phyloP scores from a whole-genome alignment of 495 filamentous ascomycete genomes.

The Poronia punctata region DNA sequence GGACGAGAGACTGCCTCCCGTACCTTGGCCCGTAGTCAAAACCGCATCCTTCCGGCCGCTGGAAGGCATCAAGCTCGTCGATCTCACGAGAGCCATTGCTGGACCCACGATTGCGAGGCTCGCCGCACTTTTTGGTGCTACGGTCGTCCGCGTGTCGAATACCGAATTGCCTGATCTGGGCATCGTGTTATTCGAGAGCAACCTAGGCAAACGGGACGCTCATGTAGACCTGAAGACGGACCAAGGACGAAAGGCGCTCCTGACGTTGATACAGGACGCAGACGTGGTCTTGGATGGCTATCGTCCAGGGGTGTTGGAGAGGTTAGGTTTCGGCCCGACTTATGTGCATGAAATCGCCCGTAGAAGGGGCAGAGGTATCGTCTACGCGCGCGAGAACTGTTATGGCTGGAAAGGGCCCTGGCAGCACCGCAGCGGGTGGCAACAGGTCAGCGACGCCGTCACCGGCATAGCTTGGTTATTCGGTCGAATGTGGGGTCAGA shows the following conservation, averaged over 20 bases:
- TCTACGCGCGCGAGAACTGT: conserved; percentile 50
- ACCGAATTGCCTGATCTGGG: conserved; percentile 44
- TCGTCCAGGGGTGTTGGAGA: conserved; percentile 43
- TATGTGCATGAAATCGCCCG: conserved; percentile 44
- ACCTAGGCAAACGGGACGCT: conserved; percentile 52
- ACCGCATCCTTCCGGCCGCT: conserved; percentile 39
- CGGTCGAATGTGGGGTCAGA: conserved; percentile 50
- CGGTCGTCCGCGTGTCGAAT: conserved; percentile 54
- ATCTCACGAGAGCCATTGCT: conserved; percentile 56
- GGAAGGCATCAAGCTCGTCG: conserved; percentile 53
- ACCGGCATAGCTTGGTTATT: conserved; percentile 49
- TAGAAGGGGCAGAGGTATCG: conserved; percentile 38
- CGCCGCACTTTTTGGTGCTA: conserved; percentile 53
- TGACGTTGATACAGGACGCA: conserved; percentile 40
- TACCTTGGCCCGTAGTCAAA: conserved; percentile 25
- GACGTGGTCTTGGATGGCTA: conserved; percentile 56
- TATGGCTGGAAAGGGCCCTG: conserved; percentile 52
- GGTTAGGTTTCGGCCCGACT: conserved; percentile 43
- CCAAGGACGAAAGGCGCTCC: conserved; percentile 35
- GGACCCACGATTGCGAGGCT: conserved; percentile 47
- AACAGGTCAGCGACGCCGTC: conserved; percentile 50
- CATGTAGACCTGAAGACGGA: conserved; percentile 42
- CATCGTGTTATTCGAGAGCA: conserved; percentile 42
- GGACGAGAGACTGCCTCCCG: conserved; percentile 26
- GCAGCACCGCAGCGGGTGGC: conserved; percentile 46